phyloP scores from a whole-genome alignment of 352 stramenopile species.

The Phytophthora sp. region DNA sequence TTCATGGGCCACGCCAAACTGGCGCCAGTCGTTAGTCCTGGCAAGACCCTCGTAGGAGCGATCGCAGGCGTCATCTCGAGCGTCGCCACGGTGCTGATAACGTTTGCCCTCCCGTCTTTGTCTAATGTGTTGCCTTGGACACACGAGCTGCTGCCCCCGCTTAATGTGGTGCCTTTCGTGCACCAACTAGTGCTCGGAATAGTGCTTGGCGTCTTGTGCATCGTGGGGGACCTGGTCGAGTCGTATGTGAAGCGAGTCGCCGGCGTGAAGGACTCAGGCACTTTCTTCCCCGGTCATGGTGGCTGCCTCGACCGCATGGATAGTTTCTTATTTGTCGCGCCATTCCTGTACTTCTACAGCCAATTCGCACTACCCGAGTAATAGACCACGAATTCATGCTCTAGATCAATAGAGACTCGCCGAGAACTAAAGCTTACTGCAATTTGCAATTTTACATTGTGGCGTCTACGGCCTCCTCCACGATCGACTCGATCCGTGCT shows the following conservation, averaged over 20 bases:
- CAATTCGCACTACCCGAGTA: slow-evolving; percentile 28
- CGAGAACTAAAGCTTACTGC: slow-evolving; percentile 13
- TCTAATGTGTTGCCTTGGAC: slow-evolving; percentile 25
- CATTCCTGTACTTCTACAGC: slow-evolving; percentile 65
- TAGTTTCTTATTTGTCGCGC: slow-evolving; percentile 75
- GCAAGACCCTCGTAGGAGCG: slow-evolving; percentile 68
- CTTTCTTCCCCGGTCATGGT: slow-evolving; percentile 77
- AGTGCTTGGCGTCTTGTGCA: slow-evolving; percentile 61
- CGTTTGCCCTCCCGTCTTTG: slow-evolving; percentile 43
- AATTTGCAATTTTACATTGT: slow-evolving; percentile 48
- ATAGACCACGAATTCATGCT: not conserved
- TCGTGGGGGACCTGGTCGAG: slow-evolving; percentile 71
- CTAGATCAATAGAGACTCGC: slow-evolving; percentile 14
- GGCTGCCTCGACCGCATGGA: slow-evolving; percentile 84
- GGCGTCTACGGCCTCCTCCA: slow-evolving; percentile 64
- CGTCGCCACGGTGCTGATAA: slow-evolving; percentile 49
- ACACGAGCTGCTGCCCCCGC: slow-evolving; percentile 38
- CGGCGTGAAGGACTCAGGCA: slow-evolving; percentile 71
- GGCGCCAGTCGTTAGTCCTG: slow-evolving; percentile 69
- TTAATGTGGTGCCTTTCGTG: slow-evolving; percentile 28
- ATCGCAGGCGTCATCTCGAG: slow-evolving; percentile 60
- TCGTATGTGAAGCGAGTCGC: slow-evolving; percentile 76
- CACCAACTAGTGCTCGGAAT: slow-evolving; percentile 54
- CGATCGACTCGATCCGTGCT: slow-evolving; percentile 39
- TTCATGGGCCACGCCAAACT: slow-evolving; percentile 65